A percentile compares a stretch with the other conserved stretches of the same genome.
Conservation (phyloP, 306 rosid species). For the Pueraria montana region DNA sequence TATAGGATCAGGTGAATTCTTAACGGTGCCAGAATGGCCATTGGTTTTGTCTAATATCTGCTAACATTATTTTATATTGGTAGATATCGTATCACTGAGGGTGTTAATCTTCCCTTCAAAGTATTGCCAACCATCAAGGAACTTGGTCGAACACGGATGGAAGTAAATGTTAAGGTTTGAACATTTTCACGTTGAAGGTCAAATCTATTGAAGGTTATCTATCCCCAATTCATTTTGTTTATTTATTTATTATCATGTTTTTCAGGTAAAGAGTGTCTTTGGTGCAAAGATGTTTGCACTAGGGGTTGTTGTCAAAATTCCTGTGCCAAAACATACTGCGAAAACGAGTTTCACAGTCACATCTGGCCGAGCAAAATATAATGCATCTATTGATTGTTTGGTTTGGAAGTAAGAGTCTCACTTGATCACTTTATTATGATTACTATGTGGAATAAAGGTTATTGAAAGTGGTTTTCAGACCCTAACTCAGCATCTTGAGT, state of each 20-base stretch:
- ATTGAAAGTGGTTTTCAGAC: slow-evolving; percentile 2
- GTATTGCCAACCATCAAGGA: slow-evolving; percentile 95
- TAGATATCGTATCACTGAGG: slow-evolving; percentile 97
- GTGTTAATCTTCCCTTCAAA: slow-evolving; percentile 95
- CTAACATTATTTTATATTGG: slow-evolving; percentile 32
- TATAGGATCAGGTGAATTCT: slow-evolving; percentile 4
- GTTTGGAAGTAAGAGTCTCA: slow-evolving; percentile 87
- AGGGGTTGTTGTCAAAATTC: slow-evolving; percentile 91
- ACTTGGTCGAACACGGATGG: slow-evolving; percentile 93
- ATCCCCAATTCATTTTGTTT: slow-evolving; percentile 23
- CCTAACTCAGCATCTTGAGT: slow-evolving; percentile 4
- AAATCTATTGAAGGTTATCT: slow-evolving; percentile 22
- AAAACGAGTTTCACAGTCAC: slow-evolving; percentile 91
- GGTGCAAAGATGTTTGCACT: slow-evolving; percentile 96
- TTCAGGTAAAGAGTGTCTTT: slow-evolving; percentile 91
- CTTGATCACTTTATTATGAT: slow-evolving; percentile 33
- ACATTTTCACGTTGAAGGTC: slow-evolving; percentile 25
- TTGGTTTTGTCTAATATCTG: slow-evolving; percentile 6
- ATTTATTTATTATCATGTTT: slow-evolving; percentile 35
- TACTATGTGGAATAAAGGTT: slow-evolving; percentile 3
- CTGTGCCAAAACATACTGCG: slow-evolving; percentile 94
- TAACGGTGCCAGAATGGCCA: background rate
- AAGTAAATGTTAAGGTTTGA: slow-evolving; percentile 93
- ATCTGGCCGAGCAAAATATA: slow-evolving; percentile 92
- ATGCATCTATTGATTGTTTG: slow-evolving; percentile 90